Evolutionary conservation across 352 stramenopile genomes (phyloP).

Genomic region (Phytopythium litorale): DNA sequence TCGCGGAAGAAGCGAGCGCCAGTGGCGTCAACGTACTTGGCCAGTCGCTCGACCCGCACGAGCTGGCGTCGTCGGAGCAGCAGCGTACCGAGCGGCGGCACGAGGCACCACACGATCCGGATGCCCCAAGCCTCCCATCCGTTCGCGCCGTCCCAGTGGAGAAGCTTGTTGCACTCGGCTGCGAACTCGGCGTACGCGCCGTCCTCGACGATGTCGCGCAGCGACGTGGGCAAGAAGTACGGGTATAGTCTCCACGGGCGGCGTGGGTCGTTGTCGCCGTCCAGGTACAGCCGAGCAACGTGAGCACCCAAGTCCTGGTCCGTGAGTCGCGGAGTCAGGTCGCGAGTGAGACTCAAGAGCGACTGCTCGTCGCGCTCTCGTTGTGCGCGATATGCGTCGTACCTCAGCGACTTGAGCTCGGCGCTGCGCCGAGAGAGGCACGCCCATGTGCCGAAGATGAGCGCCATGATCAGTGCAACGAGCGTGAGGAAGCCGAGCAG

Average conservation of each 20-base stretch:
- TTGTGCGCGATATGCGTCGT: conserved; percentile 70
- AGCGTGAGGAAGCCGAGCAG: conserved; percentile 71
- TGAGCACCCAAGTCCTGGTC: conserved; percentile 77
- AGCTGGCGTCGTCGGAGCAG: conserved; percentile 72
- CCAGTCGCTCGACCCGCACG: conserved; percentile 53
- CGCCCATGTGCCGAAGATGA: conserved; percentile 65
- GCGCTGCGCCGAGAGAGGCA: conserved; percentile 64
- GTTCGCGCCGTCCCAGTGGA: conserved; percentile 44
- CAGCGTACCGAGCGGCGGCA: conserved; percentile 49
- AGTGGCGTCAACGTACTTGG: conserved; percentile 62
- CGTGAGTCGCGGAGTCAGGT: conserved; percentile 65
- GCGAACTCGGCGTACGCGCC: conserved; percentile 68
- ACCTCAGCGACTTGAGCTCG: conserved; percentile 42
- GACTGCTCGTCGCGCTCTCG: conserved; percentile 71
- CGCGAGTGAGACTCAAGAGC: conserved; percentile 62
- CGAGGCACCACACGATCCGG: conserved; percentile 25
- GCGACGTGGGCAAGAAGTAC: conserved; percentile 42
- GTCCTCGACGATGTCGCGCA: conserved; percentile 77
- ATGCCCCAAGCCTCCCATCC: conserved; percentile 72
- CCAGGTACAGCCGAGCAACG: conserved; percentile 68
- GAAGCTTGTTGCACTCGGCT: conserved; percentile 63
- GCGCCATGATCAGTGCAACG: conserved; percentile 41
- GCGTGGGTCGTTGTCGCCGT: conserved; percentile 65
- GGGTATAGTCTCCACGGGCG: conserved; percentile 63
- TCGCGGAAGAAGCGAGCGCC: conserved; percentile 77